Base-by-base conservation (phyloP, 2,329 filamentous ascomycete genomes). In the Phaeophleospora eucalypticola region DNA sequence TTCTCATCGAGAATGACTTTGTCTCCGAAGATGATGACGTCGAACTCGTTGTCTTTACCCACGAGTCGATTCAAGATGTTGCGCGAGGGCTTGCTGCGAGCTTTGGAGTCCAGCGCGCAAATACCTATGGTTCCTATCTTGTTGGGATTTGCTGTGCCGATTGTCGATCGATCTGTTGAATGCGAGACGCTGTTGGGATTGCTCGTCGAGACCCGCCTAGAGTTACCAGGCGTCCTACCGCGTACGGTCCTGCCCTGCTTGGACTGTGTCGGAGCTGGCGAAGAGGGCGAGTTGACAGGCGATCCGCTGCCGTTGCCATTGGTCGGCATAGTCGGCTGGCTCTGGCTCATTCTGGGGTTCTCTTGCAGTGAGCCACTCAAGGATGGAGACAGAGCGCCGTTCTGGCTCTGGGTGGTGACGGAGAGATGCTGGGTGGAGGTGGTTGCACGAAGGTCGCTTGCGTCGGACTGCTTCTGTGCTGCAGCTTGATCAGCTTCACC, bases 1-100 rank as follows among this genome's bases (percentile, higher is more conserved):
- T 87, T 87, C 79, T 98, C 93, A 63, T 98, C 93, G 29, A 98
- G 76, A 58, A 98, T 98, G 36, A 96, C 91, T 71, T 98, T 98
- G 73, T 98, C 93, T 39, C 93, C 94, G 72, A 98, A 98, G 10
- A 98, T 91, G 52, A 95, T 85, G 18, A 97, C 90, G 61, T 98
- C 91, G 62, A 98, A 97, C 59, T 97, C 91, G 41, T 84, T 82
- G 56, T 94, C 90, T 57, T 93, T 91, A 27, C 87, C 82, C 56
- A 96, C 91, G 16, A 98, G 77, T 41, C 90, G 82, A 63, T 95
- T 97, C 49, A 98, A 73, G 58, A 98, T 98, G 63, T 95, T 97
- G 57, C 94, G 81, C 64, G 91, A 96, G 1, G 93, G 93, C 69
- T 97, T 97, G 75, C 90, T 96, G 61, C 93, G 81, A 29, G 93